These are phyloP conservation scores for Malassezia obtusa DNA, from an alignment of 1,284 basidiomycete genomes.

Conservation along the genomic window DNA sequence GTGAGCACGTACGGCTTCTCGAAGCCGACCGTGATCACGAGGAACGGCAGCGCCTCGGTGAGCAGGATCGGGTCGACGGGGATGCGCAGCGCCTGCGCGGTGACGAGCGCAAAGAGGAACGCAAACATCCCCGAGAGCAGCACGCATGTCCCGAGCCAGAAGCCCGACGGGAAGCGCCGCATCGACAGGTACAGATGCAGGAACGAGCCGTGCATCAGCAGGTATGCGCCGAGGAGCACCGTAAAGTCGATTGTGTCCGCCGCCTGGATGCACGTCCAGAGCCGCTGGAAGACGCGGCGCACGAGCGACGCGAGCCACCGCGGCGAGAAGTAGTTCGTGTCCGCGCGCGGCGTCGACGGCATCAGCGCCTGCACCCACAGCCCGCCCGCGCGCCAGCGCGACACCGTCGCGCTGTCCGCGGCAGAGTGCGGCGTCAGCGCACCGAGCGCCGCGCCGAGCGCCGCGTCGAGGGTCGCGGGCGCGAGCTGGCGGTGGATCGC, in stretches of 20 bases:
- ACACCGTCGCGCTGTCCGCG: not conserved
- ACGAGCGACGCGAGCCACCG: constrained; percentile 7
- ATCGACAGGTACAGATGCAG: constrained; percentile 55
- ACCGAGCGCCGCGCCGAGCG: not conserved
- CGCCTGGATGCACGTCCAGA: constrained; percentile 42
- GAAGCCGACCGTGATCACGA: constrained; percentile 94
- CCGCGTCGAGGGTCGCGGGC: not conserved
- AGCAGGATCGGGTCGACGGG: constrained; percentile 84
- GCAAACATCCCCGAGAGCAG: constrained; percentile 75
- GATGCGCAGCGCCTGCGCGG: constrained; percentile 72
- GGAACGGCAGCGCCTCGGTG: constrained; percentile 90
- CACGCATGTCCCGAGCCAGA: constrained; percentile 60
- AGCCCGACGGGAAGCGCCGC: constrained; percentile 43
- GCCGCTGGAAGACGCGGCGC: constrained; percentile 3
- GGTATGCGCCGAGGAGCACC: constrained; percentile 85
- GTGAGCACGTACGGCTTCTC: constrained; percentile 92
- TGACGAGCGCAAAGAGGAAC: constrained; percentile 74
- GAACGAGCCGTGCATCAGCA: constrained; percentile 92
- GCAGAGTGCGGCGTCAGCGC: not conserved
- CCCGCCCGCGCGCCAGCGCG: constrained; percentile 5
- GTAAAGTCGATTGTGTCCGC: constrained; percentile 93
- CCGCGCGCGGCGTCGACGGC: not conserved
- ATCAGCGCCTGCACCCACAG: constrained; percentile 7
- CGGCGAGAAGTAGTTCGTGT: constrained; percentile 1
- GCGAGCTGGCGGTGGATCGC: not conserved